phyloP scores from a whole-genome alignment of 1,284 basidiomycete species.

The Phlebopus sp. region DNA sequence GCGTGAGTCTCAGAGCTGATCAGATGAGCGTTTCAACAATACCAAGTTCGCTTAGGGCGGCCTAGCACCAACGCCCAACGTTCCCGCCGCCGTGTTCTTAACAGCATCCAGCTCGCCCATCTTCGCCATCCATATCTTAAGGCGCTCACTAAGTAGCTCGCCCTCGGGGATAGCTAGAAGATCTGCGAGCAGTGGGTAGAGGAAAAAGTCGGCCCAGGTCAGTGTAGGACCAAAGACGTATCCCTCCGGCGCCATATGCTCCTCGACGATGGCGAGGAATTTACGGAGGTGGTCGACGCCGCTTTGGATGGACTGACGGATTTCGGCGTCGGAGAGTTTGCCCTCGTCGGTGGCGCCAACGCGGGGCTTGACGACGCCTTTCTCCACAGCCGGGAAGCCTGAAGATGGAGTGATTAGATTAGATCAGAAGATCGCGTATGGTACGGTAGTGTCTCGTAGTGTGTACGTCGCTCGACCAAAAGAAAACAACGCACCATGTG shows the following conservation, averaged over 20 bases:
- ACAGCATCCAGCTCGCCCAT: constrained; percentile 30
- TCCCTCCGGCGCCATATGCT: constrained; percentile 24
- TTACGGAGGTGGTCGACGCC: constrained; percentile 20
- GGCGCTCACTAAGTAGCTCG: constrained; percentile 21
- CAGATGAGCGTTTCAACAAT: neutral
- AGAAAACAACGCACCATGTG: constrained; percentile 20
- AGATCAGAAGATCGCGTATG: no score
- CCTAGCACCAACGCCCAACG: constrained; percentile 25
- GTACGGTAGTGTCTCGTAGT: no score
- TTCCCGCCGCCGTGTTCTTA: constrained; percentile 22
- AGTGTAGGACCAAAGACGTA: constrained; percentile 28
- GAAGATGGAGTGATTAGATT: neutral
- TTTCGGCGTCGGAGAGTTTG: constrained; percentile 20
- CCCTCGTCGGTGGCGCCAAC: constrained; percentile 27
- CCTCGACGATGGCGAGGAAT: constrained; percentile 21
- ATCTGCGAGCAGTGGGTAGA: constrained; percentile 32
- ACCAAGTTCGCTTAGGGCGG: constrained; percentile 13
- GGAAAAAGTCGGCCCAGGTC: constrained; percentile 34
- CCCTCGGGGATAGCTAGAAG: constrained; percentile 27
- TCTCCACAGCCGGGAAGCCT: constrained; percentile 31
- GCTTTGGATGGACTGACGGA: constrained; percentile 17
- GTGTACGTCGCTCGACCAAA: neutral
- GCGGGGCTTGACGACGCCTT: constrained; percentile 32
- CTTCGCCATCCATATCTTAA: constrained; percentile 25
- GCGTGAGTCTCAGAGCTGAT: no score